These are phyloP conservation scores for Chromera velia DNA, from an alignment of 73 alveolate species.

Conservation along the genomic window DNA sequence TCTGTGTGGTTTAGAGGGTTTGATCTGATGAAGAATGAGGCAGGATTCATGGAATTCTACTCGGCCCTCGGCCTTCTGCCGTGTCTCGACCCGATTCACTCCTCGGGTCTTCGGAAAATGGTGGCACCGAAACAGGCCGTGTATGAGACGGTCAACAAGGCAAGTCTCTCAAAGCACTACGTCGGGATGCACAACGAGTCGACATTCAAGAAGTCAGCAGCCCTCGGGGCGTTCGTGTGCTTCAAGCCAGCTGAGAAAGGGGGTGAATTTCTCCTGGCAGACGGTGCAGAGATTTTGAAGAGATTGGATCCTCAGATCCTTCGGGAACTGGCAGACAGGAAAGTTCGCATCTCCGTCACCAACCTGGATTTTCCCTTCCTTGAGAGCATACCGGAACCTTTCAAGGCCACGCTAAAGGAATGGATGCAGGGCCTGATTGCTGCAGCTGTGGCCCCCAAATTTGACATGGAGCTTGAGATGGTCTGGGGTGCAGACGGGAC, in stretches of 20 bases:
- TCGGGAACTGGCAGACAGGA: conserved; percentile 17
- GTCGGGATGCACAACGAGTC: conserved; percentile 46
- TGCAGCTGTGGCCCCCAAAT: conserved; percentile 19
- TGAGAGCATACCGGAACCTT: conserved; percentile 18
- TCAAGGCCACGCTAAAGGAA: not conserved
- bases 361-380: conserved; percentile 35
- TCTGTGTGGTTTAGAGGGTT: not conserved
- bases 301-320: not conserved
- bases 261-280: conserved; percentile 39
- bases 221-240: conserved; percentile 44
- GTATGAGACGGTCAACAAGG: conserved; percentile 39
- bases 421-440: conserved; percentile 18
- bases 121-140: conserved; percentile 39
- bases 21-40: not conserved
- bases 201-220: conserved; percentile 39
- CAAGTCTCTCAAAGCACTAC: conserved; percentile 14
- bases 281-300: conserved; percentile 37
- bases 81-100: conserved; percentile 47
- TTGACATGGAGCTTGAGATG: conserved; percentile 47
- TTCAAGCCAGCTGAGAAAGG: conserved; percentile 34
- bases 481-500: conserved; percentile 25
- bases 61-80: conserved; percentile 23
- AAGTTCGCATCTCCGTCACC: conserved; percentile 35
- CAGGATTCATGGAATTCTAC: not conserved
- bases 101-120: conserved; percentile 32